phyloP scores from a whole-genome alignment of 2,329 filamentous ascomycete genomes.

The Oidium heveae region DNA sequence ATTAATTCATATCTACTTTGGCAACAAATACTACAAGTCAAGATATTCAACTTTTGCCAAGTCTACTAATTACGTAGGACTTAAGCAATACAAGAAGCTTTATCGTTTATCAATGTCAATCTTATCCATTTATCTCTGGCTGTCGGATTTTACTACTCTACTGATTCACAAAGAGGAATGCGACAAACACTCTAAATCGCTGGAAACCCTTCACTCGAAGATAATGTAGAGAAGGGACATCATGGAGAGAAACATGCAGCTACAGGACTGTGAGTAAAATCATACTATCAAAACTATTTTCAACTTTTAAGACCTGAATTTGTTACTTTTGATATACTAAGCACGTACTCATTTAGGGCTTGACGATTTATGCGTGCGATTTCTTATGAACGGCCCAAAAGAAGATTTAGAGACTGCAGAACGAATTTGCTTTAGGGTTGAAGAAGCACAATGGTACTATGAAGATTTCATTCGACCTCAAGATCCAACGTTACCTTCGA shows the following conservation, averaged over 20 bases:
- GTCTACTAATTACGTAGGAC: too few relatives aligned
- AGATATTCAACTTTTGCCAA: too few relatives aligned
- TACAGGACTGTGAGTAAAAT: slow-evolving; percentile 54
- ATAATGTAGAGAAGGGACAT: not conserved
- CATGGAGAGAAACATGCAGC: slow-evolving; percentile 50
- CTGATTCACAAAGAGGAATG: too few relatives aligned
- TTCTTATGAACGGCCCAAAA: slow-evolving; percentile 86
- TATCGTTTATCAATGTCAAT: too few relatives aligned
- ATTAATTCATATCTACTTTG: too few relatives aligned
- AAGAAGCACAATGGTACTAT: slow-evolving; percentile 99
- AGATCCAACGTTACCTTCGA: slow-evolving; percentile 60
- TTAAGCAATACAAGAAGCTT: too few relatives aligned
- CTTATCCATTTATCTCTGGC: too few relatives aligned
- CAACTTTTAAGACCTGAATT: not conserved
- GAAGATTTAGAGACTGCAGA: slow-evolving; percentile 77
- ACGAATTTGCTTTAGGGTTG: slow-evolving; percentile 93
- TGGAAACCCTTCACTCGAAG: not conserved
- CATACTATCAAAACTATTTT: too few relatives aligned
- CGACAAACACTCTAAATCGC: too few relatives aligned
- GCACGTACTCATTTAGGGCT: slow-evolving; percentile 32
- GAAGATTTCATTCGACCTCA: slow-evolving; percentile 93
- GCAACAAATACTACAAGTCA: too few relatives aligned
- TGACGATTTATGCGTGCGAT: slow-evolving; percentile 92
- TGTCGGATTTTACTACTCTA: too few relatives aligned
- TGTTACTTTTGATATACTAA: not conserved